A percentile compares a stretch with the other conserved stretches of the same genome.
These are phyloP conservation scores for Pseudogymnoascus sp. DNA, from an alignment of 2,329 filamentous ascomycete genomes.

Conservation along the genomic window DNA sequence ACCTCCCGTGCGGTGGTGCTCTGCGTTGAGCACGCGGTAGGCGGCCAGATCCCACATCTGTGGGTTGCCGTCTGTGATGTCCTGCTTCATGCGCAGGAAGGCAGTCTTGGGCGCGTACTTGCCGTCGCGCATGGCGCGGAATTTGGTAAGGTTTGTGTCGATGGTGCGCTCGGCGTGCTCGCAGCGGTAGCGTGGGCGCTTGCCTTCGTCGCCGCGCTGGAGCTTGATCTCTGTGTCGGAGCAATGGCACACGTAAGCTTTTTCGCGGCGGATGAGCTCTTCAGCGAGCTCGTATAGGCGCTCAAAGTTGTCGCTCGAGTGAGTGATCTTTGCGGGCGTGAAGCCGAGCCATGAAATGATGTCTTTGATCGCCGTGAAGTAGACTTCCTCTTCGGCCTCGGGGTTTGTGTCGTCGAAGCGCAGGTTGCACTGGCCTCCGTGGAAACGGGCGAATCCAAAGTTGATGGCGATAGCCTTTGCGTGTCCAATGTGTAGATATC, in stretches of 20 bases:
- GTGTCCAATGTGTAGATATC: slow-evolving; percentile 87
- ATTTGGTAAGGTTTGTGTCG: slow-evolving; percentile 72
- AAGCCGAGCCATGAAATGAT: slow-evolving; percentile 84
- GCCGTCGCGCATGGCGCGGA: slow-evolving; percentile 83
- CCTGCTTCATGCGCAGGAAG: slow-evolving; percentile 88
- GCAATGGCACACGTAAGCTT: slow-evolving; percentile 83
- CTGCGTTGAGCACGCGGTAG: slow-evolving; percentile 71
- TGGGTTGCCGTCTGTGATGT: slow-evolving; percentile 73
- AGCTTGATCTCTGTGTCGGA: slow-evolving; percentile 72
- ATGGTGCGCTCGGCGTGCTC: slow-evolving; percentile 65
- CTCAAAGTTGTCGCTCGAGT: slow-evolving; percentile 83
- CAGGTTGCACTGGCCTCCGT: slow-evolving; percentile 57
- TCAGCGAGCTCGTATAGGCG: slow-evolving; percentile 82
- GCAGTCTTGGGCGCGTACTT: slow-evolving; percentile 81
- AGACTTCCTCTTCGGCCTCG: slow-evolving; percentile 82
- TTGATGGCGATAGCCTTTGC: slow-evolving; percentile 94
- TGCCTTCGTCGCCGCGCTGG: slow-evolving; percentile 71
- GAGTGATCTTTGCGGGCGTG: slow-evolving; percentile 67
- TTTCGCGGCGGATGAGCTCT: slow-evolving; percentile 64
- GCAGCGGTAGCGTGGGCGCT: slow-evolving; percentile 68
- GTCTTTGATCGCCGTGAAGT: slow-evolving; percentile 82
- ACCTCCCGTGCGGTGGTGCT: slow-evolving; percentile 70
- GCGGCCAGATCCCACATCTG: slow-evolving; percentile 96
- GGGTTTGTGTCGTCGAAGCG: slow-evolving; percentile 95
- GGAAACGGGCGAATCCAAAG: slow-evolving; percentile 84